These are phyloP conservation scores for Amyloporia xantha DNA, from an alignment of 768 basidiomycete species.

Conservation along the genomic window DNA sequence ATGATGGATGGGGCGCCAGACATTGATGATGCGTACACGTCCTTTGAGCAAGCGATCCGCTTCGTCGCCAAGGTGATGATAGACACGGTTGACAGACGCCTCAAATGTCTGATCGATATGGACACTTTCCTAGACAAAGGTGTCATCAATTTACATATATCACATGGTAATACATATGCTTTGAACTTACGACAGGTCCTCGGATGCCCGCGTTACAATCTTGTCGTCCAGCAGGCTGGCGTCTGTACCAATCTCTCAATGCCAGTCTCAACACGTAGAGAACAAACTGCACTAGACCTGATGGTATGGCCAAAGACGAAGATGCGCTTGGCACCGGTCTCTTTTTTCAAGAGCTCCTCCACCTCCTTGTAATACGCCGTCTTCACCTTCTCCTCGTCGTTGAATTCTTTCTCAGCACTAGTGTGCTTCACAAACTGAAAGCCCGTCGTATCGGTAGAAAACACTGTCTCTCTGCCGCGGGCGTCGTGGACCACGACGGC, in stretches of 20 bases:
- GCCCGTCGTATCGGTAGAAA: constrained; percentile 34
- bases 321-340: constrained; percentile 33
- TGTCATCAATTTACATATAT: not conserved
- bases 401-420: constrained; percentile 33
- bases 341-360: constrained; percentile 33
- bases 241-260: not conserved
- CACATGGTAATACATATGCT: not conserved
- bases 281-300: constrained; percentile 26
- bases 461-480: constrained; percentile 23
- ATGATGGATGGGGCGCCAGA: constrained; percentile 37
- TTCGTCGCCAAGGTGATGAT: constrained; percentile 31
- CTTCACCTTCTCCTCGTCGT: constrained; percentile 32
- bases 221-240: not conserved
- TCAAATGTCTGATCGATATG: constrained; percentile 38
- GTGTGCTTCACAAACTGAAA: constrained; percentile 32
- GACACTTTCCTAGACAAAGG: constrained; percentile 24
- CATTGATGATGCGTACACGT: constrained; percentile 37
- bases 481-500: constrained; percentile 25
- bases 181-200: constrained; percentile 27
- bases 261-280: not conserved
- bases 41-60: constrained; percentile 33
- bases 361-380: constrained; percentile 36
- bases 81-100: constrained; percentile 29
- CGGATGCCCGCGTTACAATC: constrained; percentile 5
- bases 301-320: constrained; percentile 34